Evolutionary conservation across 345 rosid genomes (phyloP), one percentile per base, ranked within the genome.

Genomic region (Brassica cretica): DNA sequence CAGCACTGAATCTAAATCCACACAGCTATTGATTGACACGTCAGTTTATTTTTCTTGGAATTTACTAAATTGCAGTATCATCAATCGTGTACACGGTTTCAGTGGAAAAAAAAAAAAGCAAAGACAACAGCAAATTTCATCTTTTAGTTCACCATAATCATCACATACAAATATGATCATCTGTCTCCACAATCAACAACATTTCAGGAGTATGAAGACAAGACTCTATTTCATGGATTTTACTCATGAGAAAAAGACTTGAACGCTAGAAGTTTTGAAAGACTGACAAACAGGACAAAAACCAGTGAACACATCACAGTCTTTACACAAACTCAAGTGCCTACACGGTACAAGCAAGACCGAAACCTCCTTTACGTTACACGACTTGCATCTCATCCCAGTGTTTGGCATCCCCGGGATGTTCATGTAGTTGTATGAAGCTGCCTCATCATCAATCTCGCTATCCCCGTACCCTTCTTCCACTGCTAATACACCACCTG

Each of bases 391-490:
- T 51, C 75, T 78, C 87, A 86, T 73, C 24, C 67, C 83, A 79
- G 53, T 79, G 4, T 66, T 76, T 1, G 84, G 55, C 65, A 84
- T 35, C 51, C 74, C 76, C 73, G 81, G 77, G 76, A 74, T 84
- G 84, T 76, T 86, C 8, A 88, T 82, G 77, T 85, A 85, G 15
- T 84, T 72, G 80, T 83, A 88, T 1, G 97, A 93, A 41, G 90
- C 88, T 19, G 95, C 86, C 63, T 89, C 93, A 74, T 93, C 94
- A 63, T 91, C 95, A 10, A 86, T 81, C 78, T 91, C 98, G 18
- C 88, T 91, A 59, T 93, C 98, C 51, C 98, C 97, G 61, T 88
- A 89, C 78, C 97, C 94, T 89, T 93, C 98, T 83, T 89, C 86
- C 56, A 83, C 87, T 80, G 41, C 77, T 21, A 24, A 14, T 58